Percentiles rank a stretch among this genome's conserved stretches.
Evolutionary conservation across 2,329 filamentous ascomycete genomes (phyloP).

Genomic region (Nothophaeocryptopus gaeumannii): DNA sequence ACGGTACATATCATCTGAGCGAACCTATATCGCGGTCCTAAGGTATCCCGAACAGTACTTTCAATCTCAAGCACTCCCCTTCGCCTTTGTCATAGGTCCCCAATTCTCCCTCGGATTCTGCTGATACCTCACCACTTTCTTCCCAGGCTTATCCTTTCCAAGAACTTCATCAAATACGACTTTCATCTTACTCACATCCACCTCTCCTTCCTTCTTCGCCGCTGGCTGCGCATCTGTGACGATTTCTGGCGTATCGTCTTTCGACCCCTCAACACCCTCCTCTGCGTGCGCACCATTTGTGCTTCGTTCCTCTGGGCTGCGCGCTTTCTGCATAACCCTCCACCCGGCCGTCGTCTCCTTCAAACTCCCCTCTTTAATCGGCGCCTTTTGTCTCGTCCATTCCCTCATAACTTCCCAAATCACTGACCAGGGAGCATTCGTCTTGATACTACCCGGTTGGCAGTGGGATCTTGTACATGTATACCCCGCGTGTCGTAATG

Average conservation of each 20-base stretch:
- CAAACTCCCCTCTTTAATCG: slow-evolving; percentile 70
- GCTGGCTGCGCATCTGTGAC: slow-evolving; percentile 14
- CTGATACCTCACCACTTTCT: slow-evolving; percentile 80
- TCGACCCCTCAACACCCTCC: slow-evolving; percentile 1
- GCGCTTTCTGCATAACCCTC: slow-evolving; percentile 51
- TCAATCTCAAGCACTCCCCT: slow-evolving; percentile 30
- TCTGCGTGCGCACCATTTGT: too few relatives aligned
- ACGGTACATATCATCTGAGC: too few relatives aligned
- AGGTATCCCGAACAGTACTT: too few relatives aligned
- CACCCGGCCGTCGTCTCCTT: slow-evolving; percentile 69
- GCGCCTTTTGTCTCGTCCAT: slow-evolving; percentile 78
- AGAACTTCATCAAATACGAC: slow-evolving; percentile 78
- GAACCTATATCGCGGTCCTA: too few relatives aligned
- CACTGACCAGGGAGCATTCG: slow-evolving; percentile 83
- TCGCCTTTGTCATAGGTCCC: slow-evolving; percentile 70
- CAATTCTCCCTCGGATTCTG: slow-evolving; percentile 87
- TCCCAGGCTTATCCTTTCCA: slow-evolving; percentile 64
- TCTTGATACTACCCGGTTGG: slow-evolving; percentile 86
- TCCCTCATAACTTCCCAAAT: slow-evolving; percentile 93
- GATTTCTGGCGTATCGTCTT: slow-evolving; percentile 19
- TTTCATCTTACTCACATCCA: slow-evolving; percentile 43
- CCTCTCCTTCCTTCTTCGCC: neutral
- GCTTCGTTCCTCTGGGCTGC: slow-evolving; percentile 33
- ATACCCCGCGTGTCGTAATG: slow-evolving; percentile 77
- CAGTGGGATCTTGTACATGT: slow-evolving; percentile 82